These are phyloP conservation scores for Pestalotiopsis sp. DNA, from an alignment of 2,329 filamentous ascomycete genomes.

Conservation along the genomic window DNA sequence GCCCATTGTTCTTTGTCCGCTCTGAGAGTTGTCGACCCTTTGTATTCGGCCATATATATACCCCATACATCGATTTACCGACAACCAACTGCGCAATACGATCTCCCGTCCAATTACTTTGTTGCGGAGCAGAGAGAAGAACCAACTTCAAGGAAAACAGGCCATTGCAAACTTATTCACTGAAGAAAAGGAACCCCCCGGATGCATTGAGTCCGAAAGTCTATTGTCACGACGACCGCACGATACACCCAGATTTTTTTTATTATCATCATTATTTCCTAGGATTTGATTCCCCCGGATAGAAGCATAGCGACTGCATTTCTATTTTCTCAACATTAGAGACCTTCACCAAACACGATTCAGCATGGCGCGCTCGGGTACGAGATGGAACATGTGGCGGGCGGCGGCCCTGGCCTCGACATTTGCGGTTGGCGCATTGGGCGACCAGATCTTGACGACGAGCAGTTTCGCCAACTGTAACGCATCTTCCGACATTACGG, in stretches of 20 bases:
- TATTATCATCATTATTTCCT: background rate
- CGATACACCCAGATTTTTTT: background rate
- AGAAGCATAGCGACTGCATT: conserved; percentile 11
- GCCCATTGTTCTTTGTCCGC: conserved; percentile 15
- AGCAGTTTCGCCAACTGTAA: conserved; percentile 78
- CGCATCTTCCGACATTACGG: conserved; percentile 61
- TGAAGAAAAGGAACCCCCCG: background rate
- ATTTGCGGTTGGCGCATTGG: conserved; percentile 55
- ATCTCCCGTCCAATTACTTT: conserved; percentile 5
- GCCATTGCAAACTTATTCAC: background rate
- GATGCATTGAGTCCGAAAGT: background rate
- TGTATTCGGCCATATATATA: conserved; percentile 6
- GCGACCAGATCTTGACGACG: conserved; percentile 75
- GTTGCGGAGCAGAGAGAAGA: background rate
- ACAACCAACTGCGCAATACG: background rate
- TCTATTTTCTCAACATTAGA: background rate
- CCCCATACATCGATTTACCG: conserved; percentile 4
- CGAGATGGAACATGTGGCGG: conserved; percentile 30
- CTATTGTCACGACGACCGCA: conserved; percentile 1
- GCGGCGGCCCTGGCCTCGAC: conserved; percentile 37
- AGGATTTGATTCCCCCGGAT: background rate
- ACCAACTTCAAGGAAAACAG: background rate
- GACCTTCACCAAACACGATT: background rate
- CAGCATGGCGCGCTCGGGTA: conserved; percentile 28
- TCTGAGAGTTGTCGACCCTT: conserved; percentile 14